Base-by-base conservation (phyloP, 768 basidiomycete genomes). In the Tylopilus subfusipes region DNA sequence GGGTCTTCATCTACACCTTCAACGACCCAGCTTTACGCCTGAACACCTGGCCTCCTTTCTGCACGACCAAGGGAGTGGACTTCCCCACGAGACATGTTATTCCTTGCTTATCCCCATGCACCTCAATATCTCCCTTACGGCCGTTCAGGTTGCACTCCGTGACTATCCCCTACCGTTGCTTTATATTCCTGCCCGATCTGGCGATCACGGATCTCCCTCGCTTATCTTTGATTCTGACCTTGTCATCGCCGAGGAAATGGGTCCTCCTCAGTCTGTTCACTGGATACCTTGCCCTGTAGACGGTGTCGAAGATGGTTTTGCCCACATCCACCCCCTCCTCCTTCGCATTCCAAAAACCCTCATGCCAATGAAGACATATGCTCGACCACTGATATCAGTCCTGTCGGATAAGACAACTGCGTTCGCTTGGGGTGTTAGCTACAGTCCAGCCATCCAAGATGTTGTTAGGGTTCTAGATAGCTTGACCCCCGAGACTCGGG, bases 351-450 rank as follows among this genome's bases (percentile, higher is more conserved):
- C 93, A 2, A 97, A 95, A 70, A 95, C 93, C 0, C 86, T 93
- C 53, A 96, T 94, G 90, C 89, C 95, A 0, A 88, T 95, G 62
- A 98, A 98, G 72, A 90, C 87, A 9, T 97, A 95, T 63, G 89
- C 90, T 1, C 78, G 81, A 42, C 91, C 93, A 4, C 70, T 74
- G 13, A 79, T 98, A 59, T 77, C 78, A 19, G 79, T 97, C 45
- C 73, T 76, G n/a, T 82, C 87, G 5, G 72, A 79, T 21, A 76
- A 75, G 30, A 78, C 85, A 5, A 90, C 92, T 1, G 81, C 85
- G 34, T 80, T 97, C 57, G 82, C 87, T 16, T 98, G 95, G 94
- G 90, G 90, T 16, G 82, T 93, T 42, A 94, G 93, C 58, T 90
- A 93, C 58, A 81, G 82, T 42, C 87, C 93, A 18, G 87, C 85